Evolutionary conservation across 2,329 filamentous ascomycete species (phyloP), one percentile per base, ranked within the genome.

Genomic region (Raffaelea arxii): DNA sequence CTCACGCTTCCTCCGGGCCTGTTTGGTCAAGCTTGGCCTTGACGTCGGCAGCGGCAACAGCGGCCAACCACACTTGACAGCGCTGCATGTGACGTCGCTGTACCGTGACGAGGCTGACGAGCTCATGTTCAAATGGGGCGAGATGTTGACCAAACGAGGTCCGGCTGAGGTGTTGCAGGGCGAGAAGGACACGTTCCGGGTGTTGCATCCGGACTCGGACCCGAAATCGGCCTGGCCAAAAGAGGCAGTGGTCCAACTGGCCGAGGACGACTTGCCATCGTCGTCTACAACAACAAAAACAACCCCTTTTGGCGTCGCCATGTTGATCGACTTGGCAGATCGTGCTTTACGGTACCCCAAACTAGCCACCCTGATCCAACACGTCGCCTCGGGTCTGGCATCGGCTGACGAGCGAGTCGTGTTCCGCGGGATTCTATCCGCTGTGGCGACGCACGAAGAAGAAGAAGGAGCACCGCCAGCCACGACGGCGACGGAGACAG

Each of bases 1-100:
- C 38, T 73, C 78, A 6, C 69, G 73, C 38, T 96, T 98, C 56
- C 65, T 97, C 52, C 88, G 83, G 55, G 83, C 84, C 12, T 87
- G 87, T 53, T 68, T 98, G 22, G 64, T 67, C 16, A 95, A 92
- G 58, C 72, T 98, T 11, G 88, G 86, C 1, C 72, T 98, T n/a
- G 77, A 83, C 48, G 80, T 91, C 44, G 86, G 78, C 60, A 71
- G 81, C 53, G 78, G 86, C 46, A 72, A 75, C 54, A 71, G 79
- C 58, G 71, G 77, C 56, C 77, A 87, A 63, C 88, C 86, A 16
- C 83, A 84, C 49, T 78, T 94, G 40, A 94, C 90, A 50, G 77
- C 72, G 53, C 70, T 96, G 48, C 87, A 96, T 66, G 70, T 96
- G 44, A 89, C 88, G 43, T 82, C 86, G 49, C 64, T 80, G 42